phyloP scores from a whole-genome alignment of 208 protist species.

The Giardia duodenalis region DNA sequence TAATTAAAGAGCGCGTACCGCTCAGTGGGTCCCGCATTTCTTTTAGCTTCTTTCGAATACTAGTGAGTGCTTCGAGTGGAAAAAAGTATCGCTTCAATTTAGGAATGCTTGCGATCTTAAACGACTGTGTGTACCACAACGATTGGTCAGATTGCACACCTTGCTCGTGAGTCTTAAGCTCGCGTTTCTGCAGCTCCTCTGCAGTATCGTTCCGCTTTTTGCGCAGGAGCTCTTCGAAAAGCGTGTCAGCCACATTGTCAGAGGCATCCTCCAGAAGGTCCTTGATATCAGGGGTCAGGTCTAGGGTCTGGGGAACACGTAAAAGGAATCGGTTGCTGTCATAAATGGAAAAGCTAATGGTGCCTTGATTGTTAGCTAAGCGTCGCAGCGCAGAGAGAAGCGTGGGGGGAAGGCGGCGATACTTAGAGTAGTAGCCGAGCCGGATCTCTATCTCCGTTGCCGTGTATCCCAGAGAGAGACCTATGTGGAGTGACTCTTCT shows the following conservation, averaged over 20 bases:
- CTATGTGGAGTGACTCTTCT: not conserved
- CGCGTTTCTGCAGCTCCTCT: not conserved
- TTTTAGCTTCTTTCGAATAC: not conserved
- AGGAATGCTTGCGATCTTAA: not conserved
- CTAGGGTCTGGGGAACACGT: not conserved
- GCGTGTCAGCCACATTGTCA: not conserved
- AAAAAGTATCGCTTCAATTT: not conserved
- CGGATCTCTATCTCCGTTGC: not conserved
- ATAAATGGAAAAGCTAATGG: not conserved
- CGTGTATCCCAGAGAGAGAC: not conserved
- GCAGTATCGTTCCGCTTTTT: not conserved
- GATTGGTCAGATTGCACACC: not conserved
- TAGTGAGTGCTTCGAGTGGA: not conserved
- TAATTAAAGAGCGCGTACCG: not conserved
- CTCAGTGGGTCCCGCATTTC: no score
- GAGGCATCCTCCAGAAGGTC: not conserved
- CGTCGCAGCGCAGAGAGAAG: not conserved
- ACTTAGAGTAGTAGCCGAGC: slow-evolving; percentile 3
- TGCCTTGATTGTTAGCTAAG: not conserved
- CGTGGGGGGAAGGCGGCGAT: not conserved
- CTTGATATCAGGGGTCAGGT: not conserved
- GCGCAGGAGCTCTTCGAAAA: not conserved
- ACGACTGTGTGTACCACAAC: not conserved
- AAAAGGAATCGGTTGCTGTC: not conserved
- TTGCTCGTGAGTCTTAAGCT: not conserved